Evolutionary conservation across 1,284 basidiomycete species (phyloP).

Genomic region (Xerocomus nothofagi): DNA sequence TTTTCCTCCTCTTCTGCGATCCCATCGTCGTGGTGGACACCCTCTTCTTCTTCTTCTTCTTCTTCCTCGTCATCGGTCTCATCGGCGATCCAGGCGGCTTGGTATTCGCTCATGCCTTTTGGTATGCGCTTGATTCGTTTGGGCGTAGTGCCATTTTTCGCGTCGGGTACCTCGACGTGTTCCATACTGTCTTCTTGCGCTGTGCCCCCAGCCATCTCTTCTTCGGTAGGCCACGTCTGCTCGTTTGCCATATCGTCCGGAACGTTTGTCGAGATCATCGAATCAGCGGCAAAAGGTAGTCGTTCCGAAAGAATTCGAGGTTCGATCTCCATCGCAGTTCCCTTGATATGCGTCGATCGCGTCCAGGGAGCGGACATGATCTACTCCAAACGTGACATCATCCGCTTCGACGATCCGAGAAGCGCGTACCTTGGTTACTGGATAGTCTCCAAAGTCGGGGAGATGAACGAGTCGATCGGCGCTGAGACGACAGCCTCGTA

Average conservation of each 20-base stretch:
- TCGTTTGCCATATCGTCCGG: conserved; percentile 91
- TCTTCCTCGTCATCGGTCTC: conserved; percentile 72
- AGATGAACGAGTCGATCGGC: conserved; percentile 89
- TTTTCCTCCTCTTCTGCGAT: conserved; percentile 46
- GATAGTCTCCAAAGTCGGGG: conserved; percentile 88
- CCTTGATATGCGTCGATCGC: conserved; percentile 41
- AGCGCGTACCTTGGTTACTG: conserved; percentile 70
- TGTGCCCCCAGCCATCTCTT: conserved; percentile 72
- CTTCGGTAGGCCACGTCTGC: conserved; percentile 99
- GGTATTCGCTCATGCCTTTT: conserved; percentile 91
- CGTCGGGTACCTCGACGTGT: conserved; percentile 55
- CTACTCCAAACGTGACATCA: conserved; percentile 38
- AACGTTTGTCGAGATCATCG: conserved; percentile 84
- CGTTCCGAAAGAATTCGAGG: conserved; percentile 57
- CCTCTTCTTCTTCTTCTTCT: conserved; percentile 40
- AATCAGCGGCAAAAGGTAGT: conserved; percentile 75
- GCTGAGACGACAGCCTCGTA: conserved; percentile 79
- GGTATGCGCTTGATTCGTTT: conserved; percentile 77
- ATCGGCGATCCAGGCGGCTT: conserved; percentile 91
- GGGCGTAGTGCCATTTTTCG: conserved; percentile 65
- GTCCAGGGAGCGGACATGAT: conserved; percentile 60
- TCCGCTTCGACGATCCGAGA: background rate
- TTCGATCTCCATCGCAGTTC: conserved; percentile 62
- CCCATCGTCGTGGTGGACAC: conserved; percentile 34
- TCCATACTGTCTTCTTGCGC: conserved; percentile 32